Evolutionary conservation across 352 stramenopile species (phyloP), one percentile per base, ranked within the genome.

Genomic region (Globisporangium splendens): DNA sequence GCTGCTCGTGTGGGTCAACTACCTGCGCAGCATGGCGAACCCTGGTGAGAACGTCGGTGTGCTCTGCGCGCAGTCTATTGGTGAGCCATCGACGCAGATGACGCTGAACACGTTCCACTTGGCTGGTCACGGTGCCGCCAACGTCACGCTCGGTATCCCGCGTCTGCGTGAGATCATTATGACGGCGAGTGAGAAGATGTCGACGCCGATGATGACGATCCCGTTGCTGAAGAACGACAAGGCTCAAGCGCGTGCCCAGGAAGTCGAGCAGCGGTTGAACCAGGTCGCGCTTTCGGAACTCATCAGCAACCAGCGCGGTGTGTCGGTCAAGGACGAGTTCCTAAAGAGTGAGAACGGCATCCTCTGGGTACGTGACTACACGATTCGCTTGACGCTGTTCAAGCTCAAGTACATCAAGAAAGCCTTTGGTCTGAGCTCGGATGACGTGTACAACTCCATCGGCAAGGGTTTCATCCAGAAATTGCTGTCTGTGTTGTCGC

Each of bases 41-140:
- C 98, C 98, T 24, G 98, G 98, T 47, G 98, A 99, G 73, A 96
- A 97, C 43, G 98, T 99, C 7, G 98, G 98, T 57, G 93, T 96
- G 35, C 95, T 99, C 56, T 97, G 97, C 52, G 98, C 97, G 31
- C 98, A 99, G 81, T 98, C 89, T 64, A 95, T 99, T 68, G 98
- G 98, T 43, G 98, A 99, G 71, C 98, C 98, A n/a, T 99, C 97
- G 33, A 99, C 98, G 8, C 98, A 99, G 76, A 99, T 99, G 98
- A 99, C 98, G 54, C 86, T 99, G 11, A 99, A 99, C 82, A 99
- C 98, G 35, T 99, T 99, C 81, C 98, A 99, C 70, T 87, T 99
- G 72, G 98, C 98, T 50, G 98, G 98, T 46, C 93, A 98, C 69
- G 97, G 97, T 69, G 97, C 96, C 39, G 98, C 96, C 43, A 99